Conservation (phyloP, 2,329 filamentous ascomycete genomes). For the Parastagonospora avenae region DNA sequence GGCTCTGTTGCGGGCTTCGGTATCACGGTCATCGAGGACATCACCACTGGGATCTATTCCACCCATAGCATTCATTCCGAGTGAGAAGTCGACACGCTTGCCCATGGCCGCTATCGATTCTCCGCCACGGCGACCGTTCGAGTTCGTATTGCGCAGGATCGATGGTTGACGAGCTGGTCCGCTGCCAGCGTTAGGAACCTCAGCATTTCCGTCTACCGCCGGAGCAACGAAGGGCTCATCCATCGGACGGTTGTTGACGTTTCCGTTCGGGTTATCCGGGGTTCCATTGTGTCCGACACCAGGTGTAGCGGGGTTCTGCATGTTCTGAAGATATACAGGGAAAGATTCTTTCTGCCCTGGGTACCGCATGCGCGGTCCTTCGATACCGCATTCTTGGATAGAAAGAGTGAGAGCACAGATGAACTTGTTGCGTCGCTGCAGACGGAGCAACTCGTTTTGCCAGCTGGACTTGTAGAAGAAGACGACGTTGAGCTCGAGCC, state of each 20-base stretch:
- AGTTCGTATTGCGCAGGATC: conserved; percentile 59
- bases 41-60: conserved; percentile 66
- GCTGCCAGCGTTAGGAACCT: conserved; percentile 3
- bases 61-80: conserved; percentile 67
- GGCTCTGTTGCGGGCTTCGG: conserved; percentile 40
- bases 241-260: conserved; percentile 40
- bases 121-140: conserved; percentile 52
- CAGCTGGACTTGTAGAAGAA: conserved; percentile 98
- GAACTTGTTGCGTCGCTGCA: conserved; percentile 92
- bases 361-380: conserved; percentile 77
- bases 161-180: conserved; percentile 50
- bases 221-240: conserved; percentile 53
- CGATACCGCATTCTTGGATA: conserved; percentile 82
- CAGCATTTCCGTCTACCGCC: conserved; percentile 19
- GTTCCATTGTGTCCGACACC: conserved; percentile 50
- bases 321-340: conserved; percentile 67
- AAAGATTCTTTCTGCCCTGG: conserved; percentile 70
- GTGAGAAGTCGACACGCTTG: conserved; percentile 71
- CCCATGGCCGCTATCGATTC: conserved; percentile 64
- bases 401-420: conserved; percentile 88
- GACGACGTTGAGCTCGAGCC: conserved; percentile 86
- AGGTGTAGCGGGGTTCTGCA: conserved; percentile 52
- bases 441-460: conserved; percentile 90
- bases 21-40: conserved; percentile 63
- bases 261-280: conserved; percentile 53